phyloP scores from a whole-genome alignment of 2,329 filamentous ascomycete species.

The Thelonectria blattea region DNA sequence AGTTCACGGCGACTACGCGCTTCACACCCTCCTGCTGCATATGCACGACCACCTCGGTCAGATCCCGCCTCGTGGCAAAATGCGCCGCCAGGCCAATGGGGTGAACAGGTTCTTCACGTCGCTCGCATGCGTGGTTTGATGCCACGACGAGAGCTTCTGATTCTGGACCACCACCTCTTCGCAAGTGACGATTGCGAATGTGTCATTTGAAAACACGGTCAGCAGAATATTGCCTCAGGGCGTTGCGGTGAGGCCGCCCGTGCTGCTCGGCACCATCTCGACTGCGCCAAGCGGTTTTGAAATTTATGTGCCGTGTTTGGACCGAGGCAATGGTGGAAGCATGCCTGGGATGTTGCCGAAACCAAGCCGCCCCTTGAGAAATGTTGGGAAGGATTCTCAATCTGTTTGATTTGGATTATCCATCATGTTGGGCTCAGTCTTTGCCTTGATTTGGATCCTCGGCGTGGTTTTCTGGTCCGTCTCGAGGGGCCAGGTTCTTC shows the following conservation, averaged over 20 bases:
- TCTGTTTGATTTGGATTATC: background rate
- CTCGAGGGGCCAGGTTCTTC: background rate
- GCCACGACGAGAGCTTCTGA: background rate
- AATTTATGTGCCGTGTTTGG: background rate
- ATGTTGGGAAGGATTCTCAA: background rate
- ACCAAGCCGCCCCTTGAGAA: background rate
- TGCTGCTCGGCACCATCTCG: background rate
- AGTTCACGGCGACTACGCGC: background rate
- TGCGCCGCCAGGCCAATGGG: background rate
- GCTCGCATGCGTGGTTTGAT: conserved; percentile 4
- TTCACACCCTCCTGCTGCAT: conserved; percentile 12
- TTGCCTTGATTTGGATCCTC: background rate
- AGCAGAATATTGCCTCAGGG: background rate
- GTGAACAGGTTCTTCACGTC: background rate
- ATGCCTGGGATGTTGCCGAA: background rate
- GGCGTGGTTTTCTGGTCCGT: background rate
- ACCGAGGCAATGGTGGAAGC: background rate
- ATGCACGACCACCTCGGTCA: conserved; percentile 13
- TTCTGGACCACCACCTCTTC: background rate
- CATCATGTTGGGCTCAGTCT: background rate
- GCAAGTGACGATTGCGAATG: background rate
- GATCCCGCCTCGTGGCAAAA: conserved; percentile 2
- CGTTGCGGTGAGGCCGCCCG: background rate
- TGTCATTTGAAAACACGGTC: conserved; percentile 1
- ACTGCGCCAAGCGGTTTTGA: background rate